Base-by-base conservation (phyloP, 192 early-diverging fungal species). In the Anaeromyces robustus region DNA sequence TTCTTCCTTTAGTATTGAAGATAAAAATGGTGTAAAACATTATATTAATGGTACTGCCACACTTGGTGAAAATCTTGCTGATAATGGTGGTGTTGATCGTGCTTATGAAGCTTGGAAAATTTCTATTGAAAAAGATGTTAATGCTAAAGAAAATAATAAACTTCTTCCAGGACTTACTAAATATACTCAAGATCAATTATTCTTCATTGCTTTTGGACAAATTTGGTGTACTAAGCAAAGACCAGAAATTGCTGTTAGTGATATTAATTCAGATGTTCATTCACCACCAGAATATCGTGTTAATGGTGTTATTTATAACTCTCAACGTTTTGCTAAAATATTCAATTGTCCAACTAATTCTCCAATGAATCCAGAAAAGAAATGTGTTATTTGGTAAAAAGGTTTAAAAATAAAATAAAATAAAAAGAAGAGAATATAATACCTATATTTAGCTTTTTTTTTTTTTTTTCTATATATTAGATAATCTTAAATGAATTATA, bases 261-360 rank as follows among this genome's bases (percentile, higher is more conserved):
- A 4, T n/a, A 68, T 94, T 13, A 77, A 86, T 19, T 92, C 89
- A 37, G 91, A 94, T 83, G 86, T 86, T 14, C 94, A 95, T 80
- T 87, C 92, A 0, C 92, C 92, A 19, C 81, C 86, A 26, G 79
- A 83, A 43, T 90, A 87, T 88, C 87, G 93, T 41, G 92, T 94
- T n/a, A 92, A 89, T 77, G 94, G 93, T 17, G 91, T 88, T 14
- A 83, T 93, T 4, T 83, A 85, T 30, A 94, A 96, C 83, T 90
- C 89, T 0, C 39, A 84, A 18, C 83, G 89, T 22, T 96, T 96
- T 88, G 83, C 89, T 29, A 82, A 93, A 52, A 89, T 89, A 12
- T 96, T 92, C 80, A 81, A 88, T 26, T 95, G 94, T 84, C 81
- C 87, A n/a, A 37, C 81, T 9, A 90, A 89, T 13, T 83, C 85